Evolutionary conservation across 352 stramenopile species (phyloP), one percentile per base, ranked within the genome.

Genomic region (Globisporangium irregulare): DNA sequence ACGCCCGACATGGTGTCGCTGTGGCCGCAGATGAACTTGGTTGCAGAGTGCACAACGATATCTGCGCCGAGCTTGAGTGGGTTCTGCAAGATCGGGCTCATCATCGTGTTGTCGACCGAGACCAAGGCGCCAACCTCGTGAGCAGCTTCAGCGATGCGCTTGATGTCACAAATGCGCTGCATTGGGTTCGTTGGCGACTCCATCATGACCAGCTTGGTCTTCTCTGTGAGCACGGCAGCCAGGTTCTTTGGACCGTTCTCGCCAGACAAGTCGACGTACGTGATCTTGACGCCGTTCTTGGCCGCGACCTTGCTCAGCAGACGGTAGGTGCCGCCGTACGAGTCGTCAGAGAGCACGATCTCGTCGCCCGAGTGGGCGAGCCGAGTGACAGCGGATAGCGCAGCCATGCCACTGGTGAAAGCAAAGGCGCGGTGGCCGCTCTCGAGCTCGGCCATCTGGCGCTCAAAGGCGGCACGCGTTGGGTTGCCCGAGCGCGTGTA

Each of bases 1-100:
- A 98, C 86, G 14, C 97, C 98, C 8, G 96, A 89, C 75, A 99
- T 92, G 36, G 96, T 97, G 82, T 99, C 97, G 50, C 90, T 97
- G 82, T 99, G 98, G 59, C 97, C 97, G 66, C 86, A 97, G 62
- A 99, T 85, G 71, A 98, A 99, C 80, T 99, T 99, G 59, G 97
- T 99, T 25, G 89, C 95, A 58, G 90, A 98, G 81, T 99, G 97
- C 60, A 99, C 81, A 27, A 98, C 93, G 27, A 98, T 88, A 80
- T 99, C 98, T 7, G 97, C 96, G 24, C 97, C 97, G 6, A 98
- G 81, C 36, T 81, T 70, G 9, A 99, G 70, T 29, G 97, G 97
- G 69, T 98, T 97, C 75, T 98, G 93, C 58, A 99, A 81, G 60
- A 97, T 97, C n/a, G 97, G 96, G 38, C 86, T 97, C 78, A 98